A percentile compares a stretch with the other conserved stretches of the same genome.
Conservation (phyloP, 2,329 filamentous ascomycete species). For the Alternaria metachromatica region DNA sequence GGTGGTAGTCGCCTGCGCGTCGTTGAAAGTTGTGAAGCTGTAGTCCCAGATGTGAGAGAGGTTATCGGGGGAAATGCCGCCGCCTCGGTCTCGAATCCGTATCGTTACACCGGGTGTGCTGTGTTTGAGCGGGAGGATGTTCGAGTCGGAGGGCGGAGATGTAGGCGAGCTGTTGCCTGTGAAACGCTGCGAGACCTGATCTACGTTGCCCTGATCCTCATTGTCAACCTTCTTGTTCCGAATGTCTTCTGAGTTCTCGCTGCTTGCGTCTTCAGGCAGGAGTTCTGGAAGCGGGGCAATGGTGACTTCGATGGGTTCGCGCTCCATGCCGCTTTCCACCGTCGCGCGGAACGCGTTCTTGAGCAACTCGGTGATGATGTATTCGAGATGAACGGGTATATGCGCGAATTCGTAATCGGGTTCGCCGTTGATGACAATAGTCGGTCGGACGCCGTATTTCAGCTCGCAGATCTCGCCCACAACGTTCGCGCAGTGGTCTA, state of each 20-base stretch:
- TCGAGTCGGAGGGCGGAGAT: conserved; percentile 33
- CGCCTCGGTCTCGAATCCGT: conserved; percentile 92
- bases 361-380: conserved; percentile 93
- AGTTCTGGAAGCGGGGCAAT: conserved; percentile 75
- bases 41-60: conserved; percentile 94
- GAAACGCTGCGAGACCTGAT: conserved; percentile 40
- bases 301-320: conserved; percentile 87
- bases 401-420: conserved; percentile 89
- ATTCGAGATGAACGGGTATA: conserved; percentile 94
- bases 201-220: conserved; percentile 40
- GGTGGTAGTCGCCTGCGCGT: conserved; percentile 60
- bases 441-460: conserved; percentile 88
- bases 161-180: conserved; percentile 31
- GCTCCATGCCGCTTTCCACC: conserved; percentile 79
- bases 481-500: conserved; percentile 85
- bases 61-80: conserved; percentile 85
- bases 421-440: conserved; percentile 81
- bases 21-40: conserved; percentile 93
- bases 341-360: conserved; percentile 97
- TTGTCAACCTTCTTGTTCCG: conserved; percentile 30
- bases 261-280: conserved; percentile 22
- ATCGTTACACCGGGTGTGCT: conserved; percentile 86
- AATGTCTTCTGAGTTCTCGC: conserved; percentile 13
- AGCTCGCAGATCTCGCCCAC: conserved; percentile 97
- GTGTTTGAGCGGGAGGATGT: conserved; percentile 55